Percentiles rank a stretch among this genome's conserved stretches.
These are phyloP conservation scores for Hemisphaericaspora nanyangensis DNA, from an alignment of 805 yeast species.

Conservation along the genomic window DNA sequence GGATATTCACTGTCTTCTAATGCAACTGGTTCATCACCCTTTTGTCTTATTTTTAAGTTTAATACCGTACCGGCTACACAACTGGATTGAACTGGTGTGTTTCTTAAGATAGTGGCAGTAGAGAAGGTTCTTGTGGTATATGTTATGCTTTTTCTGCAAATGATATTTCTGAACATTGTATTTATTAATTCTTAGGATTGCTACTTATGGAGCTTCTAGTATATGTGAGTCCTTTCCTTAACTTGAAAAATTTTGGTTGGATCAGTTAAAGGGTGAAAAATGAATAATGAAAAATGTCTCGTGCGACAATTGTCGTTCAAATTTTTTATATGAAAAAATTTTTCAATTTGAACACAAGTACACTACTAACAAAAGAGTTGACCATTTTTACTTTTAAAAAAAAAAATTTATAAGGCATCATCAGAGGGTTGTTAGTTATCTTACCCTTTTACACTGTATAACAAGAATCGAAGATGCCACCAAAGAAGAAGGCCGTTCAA, in stretches of 20 bases:
- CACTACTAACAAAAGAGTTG: too few relatives aligned
- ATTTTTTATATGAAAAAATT: neutral
- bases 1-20: conserved; percentile 87
- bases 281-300: neutral
- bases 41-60: conserved; percentile 69
- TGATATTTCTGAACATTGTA: neutral
- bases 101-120: neutral
- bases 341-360: too few relatives aligned
- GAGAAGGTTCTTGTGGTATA: conserved; percentile 2
- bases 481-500: conserved; percentile 60
- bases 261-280: too few relatives aligned
- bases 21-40: conserved; percentile 86
- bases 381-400: too few relatives aligned
- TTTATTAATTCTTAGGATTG: too few relatives aligned
- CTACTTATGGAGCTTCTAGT: neutral
- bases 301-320: neutral
- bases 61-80: conserved; percentile 71
- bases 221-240: neutral
- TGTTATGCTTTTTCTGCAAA: neutral
- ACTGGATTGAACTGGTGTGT: conserved; percentile 13
- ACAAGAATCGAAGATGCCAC: conserved; percentile 70
- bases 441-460: too few relatives aligned
- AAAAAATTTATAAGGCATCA: too few relatives aligned
- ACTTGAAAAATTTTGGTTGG: neutral
- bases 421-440: too few relatives aligned